Base-by-base conservation (phyloP, 179 eudicot species). In the Carnegiea gigantea region DNA sequence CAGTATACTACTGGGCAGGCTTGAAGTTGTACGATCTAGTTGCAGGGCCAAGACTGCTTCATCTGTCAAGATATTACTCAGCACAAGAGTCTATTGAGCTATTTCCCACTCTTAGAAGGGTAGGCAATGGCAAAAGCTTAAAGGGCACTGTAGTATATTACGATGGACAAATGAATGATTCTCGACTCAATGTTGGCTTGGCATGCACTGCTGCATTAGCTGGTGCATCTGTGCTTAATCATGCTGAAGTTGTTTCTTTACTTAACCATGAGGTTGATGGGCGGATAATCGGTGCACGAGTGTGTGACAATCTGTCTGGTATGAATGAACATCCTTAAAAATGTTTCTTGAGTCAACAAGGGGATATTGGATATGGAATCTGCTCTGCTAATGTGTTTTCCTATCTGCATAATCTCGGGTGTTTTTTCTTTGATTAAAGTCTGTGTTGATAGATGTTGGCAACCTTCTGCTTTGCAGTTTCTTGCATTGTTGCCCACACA, bases 141-240 rank as follows among this genome's bases (percentile, higher is more conserved):
- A 94, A 94, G 85, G 99, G 98, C 67, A 96, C 99, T n/a, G 98
- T 94, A 77, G 98, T 96, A 46, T 96, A 96, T 88, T 94, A 90
- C 85, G 99, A 96, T 88, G 99, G 99, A 68, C 99, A 96, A 80
- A 96, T 96, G 99, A 91, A 96, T 86, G 99, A 96, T 79, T 92
- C 99, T 23, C 89, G 99, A 67, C 89, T 96, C 23, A 96, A 96
- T 88, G 93, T 96, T 79, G 93, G 90, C 76, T 82, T 96, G 82
- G 99, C 99, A n/a, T 96, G 98, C 87, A 92, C 93, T 57, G 98
- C 99, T 88, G 93, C 98, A 80, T 91, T 94, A 83, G 95, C 96
- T 79, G 98, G 99, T 80, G 98, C 99, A 28, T 83, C 97, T 68
- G 90, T 94, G 86, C 95, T 96, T 74, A 94, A 96, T 83, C 90